Evolutionary conservation across 139 green algal species (phyloP), one percentile per base, ranked within the genome.

Genomic region (Chlorella ohadii): DNA sequence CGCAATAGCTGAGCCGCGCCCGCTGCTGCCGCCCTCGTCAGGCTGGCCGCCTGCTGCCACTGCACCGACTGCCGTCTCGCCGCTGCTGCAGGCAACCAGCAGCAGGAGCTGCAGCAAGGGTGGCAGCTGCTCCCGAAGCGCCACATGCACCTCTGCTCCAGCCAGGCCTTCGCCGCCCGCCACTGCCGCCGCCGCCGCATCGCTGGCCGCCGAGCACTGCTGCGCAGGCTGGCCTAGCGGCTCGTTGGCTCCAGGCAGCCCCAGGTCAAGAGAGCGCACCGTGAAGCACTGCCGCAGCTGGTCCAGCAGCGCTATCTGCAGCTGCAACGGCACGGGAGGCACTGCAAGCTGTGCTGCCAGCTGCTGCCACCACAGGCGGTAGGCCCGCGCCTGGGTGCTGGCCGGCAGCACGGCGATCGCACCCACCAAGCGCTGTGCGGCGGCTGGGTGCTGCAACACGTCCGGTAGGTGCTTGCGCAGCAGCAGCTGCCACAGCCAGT

Each of bases 401-500:
- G 22, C 36, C 4, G 76, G 76, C 76, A 82, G 59, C 25, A 25
- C 25, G 1, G 57, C 38, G 16, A 72, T 19, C 38, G 76, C 76
- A 23, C 71, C 63, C 19, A 28, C 38, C 57, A 82, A 72, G 23
- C 75, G 31, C 75, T 59, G 64, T 28, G 75, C 72, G 25, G 82
- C 82, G 31, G 55, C 82, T n/a, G 82, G 82, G 51, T 57, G 64
- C 65, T 83, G 82, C 44, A 87, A 34, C 25, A 87, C 15, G 31
- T 83, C 74, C 7, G 55, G 9, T 33, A 87, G 51, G 51, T 87
- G 71, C 68, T 72, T 70, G 36, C 73, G 71, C 64, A 80, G 57
- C 38, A 87, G 27, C 55, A 75, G 34, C 72, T 87, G 72, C 82
- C 82, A 87, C 33, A 87, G 34, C 82, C 82, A 87, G 41, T 27